These are phyloP conservation scores for Stagonosporopsis chrysanthemi DNA, from an alignment of 2,329 filamentous ascomycete species.

Conservation along the genomic window DNA sequence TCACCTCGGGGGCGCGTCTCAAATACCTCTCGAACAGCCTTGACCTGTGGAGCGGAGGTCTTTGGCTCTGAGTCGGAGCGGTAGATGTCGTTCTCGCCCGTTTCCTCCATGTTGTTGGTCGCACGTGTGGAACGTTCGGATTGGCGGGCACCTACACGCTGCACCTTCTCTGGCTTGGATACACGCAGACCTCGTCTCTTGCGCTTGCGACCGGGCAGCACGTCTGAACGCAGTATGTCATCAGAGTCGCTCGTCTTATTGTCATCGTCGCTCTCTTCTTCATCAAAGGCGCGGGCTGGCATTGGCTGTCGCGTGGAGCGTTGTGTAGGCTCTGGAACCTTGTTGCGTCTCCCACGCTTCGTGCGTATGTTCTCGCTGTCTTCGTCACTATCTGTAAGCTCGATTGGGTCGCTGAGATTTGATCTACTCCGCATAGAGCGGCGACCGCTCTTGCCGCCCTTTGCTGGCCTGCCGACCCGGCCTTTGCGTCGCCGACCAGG, in stretches of 20 bases:
- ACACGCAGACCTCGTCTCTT: constrained; percentile 36
- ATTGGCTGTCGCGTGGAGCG: constrained; percentile 37
- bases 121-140: constrained; percentile 57
- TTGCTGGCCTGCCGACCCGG: constrained; percentile 6
- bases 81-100: constrained; percentile 66
- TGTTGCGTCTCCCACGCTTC: constrained; percentile 27
- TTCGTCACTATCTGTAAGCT: constrained; percentile 34
- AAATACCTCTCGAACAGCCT: constrained; percentile 76
- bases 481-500: constrained; percentile 25
- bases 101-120: constrained; percentile 61
- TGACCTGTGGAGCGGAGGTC: constrained; percentile 60
- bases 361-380: constrained; percentile 22
- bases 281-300: constrained; percentile 21
- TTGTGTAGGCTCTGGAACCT: constrained; percentile 33
- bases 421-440: constrained; percentile 28
- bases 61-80: constrained; percentile 53
- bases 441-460: constrained; percentile 1
- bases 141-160: constrained; percentile 48
- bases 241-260: constrained; percentile 43
- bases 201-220: constrained; percentile 50
- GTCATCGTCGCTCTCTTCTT: constrained; percentile 29
- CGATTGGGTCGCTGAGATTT: constrained; percentile 19
- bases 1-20: constrained; percentile 66
- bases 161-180: constrained; percentile 27
- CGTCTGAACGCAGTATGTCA: constrained; percentile 53